Percentiles rank a stretch among this genome's conserved stretches.
Evolutionary conservation across 2,329 filamentous ascomycete genomes (phyloP).

Genomic region (Elsinoe batatas): DNA sequence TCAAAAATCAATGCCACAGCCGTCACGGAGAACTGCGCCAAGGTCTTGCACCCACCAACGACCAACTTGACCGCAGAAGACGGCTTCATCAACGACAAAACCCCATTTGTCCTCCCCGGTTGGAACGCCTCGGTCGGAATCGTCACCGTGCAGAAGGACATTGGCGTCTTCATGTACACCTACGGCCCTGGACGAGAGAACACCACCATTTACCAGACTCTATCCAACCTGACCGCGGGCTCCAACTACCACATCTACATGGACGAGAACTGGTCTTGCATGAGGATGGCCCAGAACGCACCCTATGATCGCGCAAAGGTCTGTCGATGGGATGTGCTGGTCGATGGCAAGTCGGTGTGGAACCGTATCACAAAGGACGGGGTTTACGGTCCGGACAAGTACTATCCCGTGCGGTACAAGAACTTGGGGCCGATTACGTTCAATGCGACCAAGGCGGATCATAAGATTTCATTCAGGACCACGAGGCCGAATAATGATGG

Average conservation of each 20-base stretch:
- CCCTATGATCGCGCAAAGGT: too few species aligned
- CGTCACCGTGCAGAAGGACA: not conserved
- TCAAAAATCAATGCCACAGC: not conserved
- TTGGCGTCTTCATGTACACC: not conserved
- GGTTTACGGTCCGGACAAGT: too few species aligned
- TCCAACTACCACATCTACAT: not conserved
- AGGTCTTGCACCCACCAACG: not conserved
- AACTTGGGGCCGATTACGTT: too few species aligned
- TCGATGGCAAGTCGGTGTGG: too few species aligned
- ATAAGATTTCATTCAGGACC: too few species aligned
- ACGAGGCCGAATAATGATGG: too few species aligned
- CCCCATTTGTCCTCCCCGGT: not conserved
- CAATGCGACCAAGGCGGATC: too few species aligned
- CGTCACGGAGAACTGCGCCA: not conserved
- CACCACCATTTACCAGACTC: not conserved
- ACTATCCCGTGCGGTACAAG: too few species aligned
- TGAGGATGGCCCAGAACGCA: too few species aligned
- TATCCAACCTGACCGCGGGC: not conserved
- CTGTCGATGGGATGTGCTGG: too few species aligned
- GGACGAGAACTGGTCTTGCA: not conserved
- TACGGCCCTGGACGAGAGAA: not conserved
- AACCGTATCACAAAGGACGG: too few species aligned
- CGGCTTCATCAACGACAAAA: not conserved
- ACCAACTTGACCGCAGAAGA: not conserved
- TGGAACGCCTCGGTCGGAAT: not conserved